Base-by-base conservation (phyloP, 495 filamentous ascomycete species). In the Penicillium macrosclerotiorum region DNA sequence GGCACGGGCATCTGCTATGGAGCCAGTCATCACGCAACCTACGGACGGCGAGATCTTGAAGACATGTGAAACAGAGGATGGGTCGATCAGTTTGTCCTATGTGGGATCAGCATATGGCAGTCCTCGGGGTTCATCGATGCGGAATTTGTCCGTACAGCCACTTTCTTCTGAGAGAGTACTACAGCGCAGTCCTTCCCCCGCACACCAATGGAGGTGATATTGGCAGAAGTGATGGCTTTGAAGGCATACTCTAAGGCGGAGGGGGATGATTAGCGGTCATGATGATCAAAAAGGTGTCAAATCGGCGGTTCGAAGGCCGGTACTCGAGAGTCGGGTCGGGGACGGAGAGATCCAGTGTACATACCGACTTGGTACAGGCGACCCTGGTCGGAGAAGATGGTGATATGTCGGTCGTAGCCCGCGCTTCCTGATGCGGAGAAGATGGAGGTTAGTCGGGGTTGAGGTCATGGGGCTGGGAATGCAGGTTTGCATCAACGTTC, bases 351-450 rank as follows among this genome's bases (percentile, higher is more conserved):
- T n/a, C n/a, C n/a, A n/a, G n/a, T n/a, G 11, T 47, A 86, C 91
- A 57, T 79, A 98, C 94, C 93, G 65, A 98, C 93, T 95, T 98
- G 93, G 71, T 96, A 98, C 68, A 98, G 75, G 70, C 93, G 81
- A 61, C 93, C 93, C 67, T 95, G 89, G 68, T 98, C 93, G 30
- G 94, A 97, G 79, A 98, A 98, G 82, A 98, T 97, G 60, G 93
- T 98, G 58, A 98, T 97, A 68, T 98, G 93, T 77, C 93, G 81
- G 71, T 98, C 93, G 75, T 91, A 96, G 52, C 88, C 90, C 64
- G 92, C 90, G 77, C 88, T 94, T 74, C 89, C 91, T 96, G 23
- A 35, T 57, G 62, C 67, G 58, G 51, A 55, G 47, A 58, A 55
- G 56, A 47, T 53, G 42, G 37, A 35, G 30, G 65, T 71, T 47